Conservation (phyloP, 495 filamentous ascomycete species). For the Talaromyces wortmannii region DNA sequence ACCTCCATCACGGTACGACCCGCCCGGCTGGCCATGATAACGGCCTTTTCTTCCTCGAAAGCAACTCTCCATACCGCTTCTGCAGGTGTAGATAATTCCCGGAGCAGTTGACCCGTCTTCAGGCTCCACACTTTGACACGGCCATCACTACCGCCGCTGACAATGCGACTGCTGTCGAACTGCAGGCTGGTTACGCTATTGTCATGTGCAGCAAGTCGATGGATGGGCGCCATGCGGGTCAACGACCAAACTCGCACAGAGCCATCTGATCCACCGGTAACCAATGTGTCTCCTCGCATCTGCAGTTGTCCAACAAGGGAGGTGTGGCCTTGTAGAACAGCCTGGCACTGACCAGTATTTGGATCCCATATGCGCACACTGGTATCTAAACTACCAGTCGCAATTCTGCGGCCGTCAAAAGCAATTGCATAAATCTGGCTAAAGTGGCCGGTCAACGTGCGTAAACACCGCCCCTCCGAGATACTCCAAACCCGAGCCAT, state of each 20-base stretch:
- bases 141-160: slow-evolving; percentile 92
- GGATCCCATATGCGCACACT: slow-evolving; percentile 98
- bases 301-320: slow-evolving; percentile 96
- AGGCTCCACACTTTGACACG: slow-evolving; percentile 97
- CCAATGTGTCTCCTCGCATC: slow-evolving; percentile 87
- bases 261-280: slow-evolving; percentile 93
- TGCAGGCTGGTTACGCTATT: slow-evolving; percentile 97
- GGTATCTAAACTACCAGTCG: slow-evolving; percentile 95
- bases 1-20: slow-evolving; percentile 96
- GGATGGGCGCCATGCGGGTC: slow-evolving; percentile 79
- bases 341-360: slow-evolving; percentile 74
- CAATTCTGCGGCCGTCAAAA: slow-evolving; percentile 86
- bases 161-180: slow-evolving; percentile 90
- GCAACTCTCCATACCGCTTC: slow-evolving; percentile 97
- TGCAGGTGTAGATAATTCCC: slow-evolving; percentile 81
- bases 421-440: slow-evolving; percentile 99
- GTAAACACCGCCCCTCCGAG: slow-evolving; percentile 80
- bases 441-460: slow-evolving; percentile 90
- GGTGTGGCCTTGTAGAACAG: slow-evolving; percentile 94
- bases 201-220: slow-evolving; percentile 93
- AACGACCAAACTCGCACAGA: slow-evolving; percentile 95
- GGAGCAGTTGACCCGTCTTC: slow-evolving; percentile 79
- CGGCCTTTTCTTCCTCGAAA: slow-evolving; percentile 96
- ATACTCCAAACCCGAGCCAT: slow-evolving; percentile 98
- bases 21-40: slow-evolving; percentile 83